phyloP scores from a whole-genome alignment of 805 yeast genomes.

The Millerago galiae region DNA sequence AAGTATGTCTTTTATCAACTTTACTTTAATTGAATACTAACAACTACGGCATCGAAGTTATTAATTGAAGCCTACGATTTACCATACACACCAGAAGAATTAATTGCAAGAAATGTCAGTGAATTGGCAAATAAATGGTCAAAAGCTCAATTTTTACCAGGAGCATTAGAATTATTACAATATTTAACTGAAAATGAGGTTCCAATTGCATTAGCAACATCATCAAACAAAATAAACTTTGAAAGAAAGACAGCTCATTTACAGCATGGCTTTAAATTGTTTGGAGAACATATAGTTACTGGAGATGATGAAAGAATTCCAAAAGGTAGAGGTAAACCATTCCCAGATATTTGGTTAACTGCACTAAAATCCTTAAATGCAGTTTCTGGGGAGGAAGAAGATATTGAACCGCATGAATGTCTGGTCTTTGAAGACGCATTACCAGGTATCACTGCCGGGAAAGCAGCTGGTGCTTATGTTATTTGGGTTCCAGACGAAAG shows the following conservation, averaged over 20 bases:
- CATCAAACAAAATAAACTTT: constrained; percentile 59
- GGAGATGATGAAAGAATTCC: constrained; percentile 88
- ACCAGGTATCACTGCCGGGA: constrained; percentile 85
- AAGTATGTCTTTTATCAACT: constrained; percentile 15
- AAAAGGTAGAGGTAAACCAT: constrained; percentile 85
- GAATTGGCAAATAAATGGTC: constrained; percentile 56
- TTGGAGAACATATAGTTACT: constrained; percentile 63
- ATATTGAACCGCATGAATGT: constrained; percentile 69
- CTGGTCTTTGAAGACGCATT: constrained; percentile 93
- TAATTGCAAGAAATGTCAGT: constrained; percentile 42
- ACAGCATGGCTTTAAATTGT: constrained; percentile 52
- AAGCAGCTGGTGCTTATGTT: constrained; percentile 77
- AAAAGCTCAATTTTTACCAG: constrained; percentile 65
- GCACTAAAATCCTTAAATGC: constrained; percentile 72
- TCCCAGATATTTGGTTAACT: constrained; percentile 85
- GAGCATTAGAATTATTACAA: constrained; percentile 66
- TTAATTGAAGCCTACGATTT: constrained; percentile 65
- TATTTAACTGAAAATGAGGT: constrained; percentile 44
- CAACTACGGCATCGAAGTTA: constrained; percentile 42
- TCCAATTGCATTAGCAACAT: constrained; percentile 90
- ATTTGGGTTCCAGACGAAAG: constrained; percentile 90
- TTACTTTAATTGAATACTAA: not conserved
- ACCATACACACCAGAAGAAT: constrained; percentile 62
- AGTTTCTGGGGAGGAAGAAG: constrained; percentile 43
- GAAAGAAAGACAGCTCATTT: constrained; percentile 70